phyloP scores from a whole-genome alignment of 179 eudicot species.

The Spergularia azorica region DNA sequence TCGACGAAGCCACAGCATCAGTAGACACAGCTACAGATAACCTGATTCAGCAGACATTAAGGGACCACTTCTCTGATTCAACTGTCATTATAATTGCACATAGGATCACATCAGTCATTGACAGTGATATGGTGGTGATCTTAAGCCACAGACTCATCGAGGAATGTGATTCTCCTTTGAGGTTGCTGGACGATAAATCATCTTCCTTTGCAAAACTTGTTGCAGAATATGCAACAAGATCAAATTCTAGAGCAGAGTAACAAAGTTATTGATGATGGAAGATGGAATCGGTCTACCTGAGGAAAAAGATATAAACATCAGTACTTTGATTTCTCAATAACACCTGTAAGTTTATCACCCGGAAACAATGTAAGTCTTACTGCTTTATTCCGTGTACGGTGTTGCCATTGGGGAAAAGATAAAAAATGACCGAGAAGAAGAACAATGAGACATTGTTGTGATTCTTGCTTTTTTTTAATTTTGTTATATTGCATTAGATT shows the following conservation, averaged over 20 bases:
- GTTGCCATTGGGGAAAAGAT: no score
- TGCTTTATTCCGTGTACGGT: no score
- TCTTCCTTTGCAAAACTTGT: constrained; percentile 77
- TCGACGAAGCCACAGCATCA: constrained; percentile 66
- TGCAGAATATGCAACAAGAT: constrained; percentile 68
- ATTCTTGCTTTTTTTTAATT: no score
- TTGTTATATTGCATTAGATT: no score
- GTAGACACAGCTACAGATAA: constrained; percentile 65
- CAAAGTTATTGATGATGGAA: not conserved
- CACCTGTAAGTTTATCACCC: no score
- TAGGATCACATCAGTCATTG: constrained; percentile 58
- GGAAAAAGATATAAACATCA: not conserved
- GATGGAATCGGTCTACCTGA: not conserved
- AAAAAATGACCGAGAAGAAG: no score
- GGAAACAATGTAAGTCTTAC: no score
- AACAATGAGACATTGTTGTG: no score
- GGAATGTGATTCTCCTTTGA: constrained; percentile 71
- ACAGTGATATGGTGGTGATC: constrained; percentile 61
- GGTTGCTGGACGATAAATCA: constrained; percentile 62
- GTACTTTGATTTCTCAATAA: not conserved
- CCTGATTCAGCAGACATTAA: constrained; percentile 53
- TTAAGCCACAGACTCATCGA: constrained; percentile 49
- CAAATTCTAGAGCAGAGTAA: constrained; percentile 35
- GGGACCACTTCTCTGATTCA: constrained; percentile 52
- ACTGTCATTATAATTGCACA: constrained; percentile 59